A percentile compares a stretch with the other conserved stretches of the same genome.
Evolutionary conservation across 2,329 filamentous ascomycete species (phyloP).

Genomic region (Purpureocillium takamizusanense): DNA sequence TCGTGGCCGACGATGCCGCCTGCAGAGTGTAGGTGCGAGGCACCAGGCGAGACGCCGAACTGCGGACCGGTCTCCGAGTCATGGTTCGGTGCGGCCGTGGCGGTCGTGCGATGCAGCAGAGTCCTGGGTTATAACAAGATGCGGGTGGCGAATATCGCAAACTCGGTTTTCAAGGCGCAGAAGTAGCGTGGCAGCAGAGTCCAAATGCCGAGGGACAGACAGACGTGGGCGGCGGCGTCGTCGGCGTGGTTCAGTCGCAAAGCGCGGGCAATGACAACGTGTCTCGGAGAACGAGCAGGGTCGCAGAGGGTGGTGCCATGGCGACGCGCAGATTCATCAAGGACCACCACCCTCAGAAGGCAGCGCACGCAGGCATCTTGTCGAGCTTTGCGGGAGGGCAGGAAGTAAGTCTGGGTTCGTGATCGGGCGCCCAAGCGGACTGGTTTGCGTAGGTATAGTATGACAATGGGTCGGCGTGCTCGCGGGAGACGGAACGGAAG

Average conservation of each 20-base stretch:
- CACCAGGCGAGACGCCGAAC: slow-evolving; percentile 12
- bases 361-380: slow-evolving; percentile 30
- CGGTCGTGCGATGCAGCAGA: neutral
- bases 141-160: neutral
- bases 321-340: slow-evolving; percentile 28
- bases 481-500: neutral
- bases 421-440: too few species aligned
- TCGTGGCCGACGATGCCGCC: slow-evolving; percentile 15
- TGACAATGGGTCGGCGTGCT: too few species aligned
- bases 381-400: too few species aligned
- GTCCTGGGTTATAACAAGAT: neutral
- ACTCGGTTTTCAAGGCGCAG: neutral
- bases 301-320: slow-evolving; percentile 49
- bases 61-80: slow-evolving; percentile 14
- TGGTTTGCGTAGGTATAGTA: too few species aligned
- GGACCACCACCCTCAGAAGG: slow-evolving; percentile 43
- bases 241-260: too few species aligned
- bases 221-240: too few species aligned
- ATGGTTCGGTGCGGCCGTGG: slow-evolving; percentile 8
- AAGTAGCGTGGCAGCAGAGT: neutral
- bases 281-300: slow-evolving; percentile 18
- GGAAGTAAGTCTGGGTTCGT: too few species aligned
- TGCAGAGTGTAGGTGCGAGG: slow-evolving; percentile 16
- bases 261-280: neutral
- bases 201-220: too few species aligned